These are phyloP conservation scores for Beauveria caledonica DNA, from an alignment of 2,329 filamentous ascomycete species.

Conservation along the genomic window DNA sequence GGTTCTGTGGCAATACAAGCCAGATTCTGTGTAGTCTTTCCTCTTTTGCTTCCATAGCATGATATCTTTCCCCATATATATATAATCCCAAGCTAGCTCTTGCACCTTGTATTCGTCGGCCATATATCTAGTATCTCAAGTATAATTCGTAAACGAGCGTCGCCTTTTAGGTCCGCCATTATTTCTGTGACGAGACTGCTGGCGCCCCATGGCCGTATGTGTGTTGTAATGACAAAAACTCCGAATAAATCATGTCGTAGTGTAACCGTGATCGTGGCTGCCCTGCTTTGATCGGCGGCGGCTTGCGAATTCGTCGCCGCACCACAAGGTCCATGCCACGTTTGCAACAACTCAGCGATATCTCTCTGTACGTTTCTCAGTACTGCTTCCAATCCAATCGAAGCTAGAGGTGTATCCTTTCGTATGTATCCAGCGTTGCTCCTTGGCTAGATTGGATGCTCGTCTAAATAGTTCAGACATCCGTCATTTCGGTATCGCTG, in stretches of 20 bases:
- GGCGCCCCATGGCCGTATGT: background rate
- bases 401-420: background rate
- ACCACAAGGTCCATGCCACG: background rate
- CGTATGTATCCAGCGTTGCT: conserved; percentile 6
- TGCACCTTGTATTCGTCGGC: background rate
- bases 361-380: conserved; percentile 4
- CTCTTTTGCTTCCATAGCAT: background rate
- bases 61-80: conserved; percentile 18
- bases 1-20: conserved; percentile 5
- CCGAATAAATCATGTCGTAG: conserved; percentile 9
- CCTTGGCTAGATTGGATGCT: conserved; percentile 11
- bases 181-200: background rate
- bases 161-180: background rate
- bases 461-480: conserved; percentile 32
- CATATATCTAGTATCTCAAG: conserved; percentile 20
- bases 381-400: conserved; percentile 9
- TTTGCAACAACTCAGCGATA: background rate
- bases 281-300: background rate
- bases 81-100: conserved; percentile 16
- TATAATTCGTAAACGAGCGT: conserved; percentile 18
- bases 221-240: conserved; percentile 7
- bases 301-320: background rate
- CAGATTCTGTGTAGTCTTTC: conserved; percentile 6
- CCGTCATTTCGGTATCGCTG: conserved; percentile 51
- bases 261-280: background rate